A percentile compares a stretch with the other conserved stretches of the same genome.
These are phyloP conservation scores for Rhynchospora tenuis DNA, from an alignment of 176 grass and related monocot species.

Conservation along the genomic window DNA sequence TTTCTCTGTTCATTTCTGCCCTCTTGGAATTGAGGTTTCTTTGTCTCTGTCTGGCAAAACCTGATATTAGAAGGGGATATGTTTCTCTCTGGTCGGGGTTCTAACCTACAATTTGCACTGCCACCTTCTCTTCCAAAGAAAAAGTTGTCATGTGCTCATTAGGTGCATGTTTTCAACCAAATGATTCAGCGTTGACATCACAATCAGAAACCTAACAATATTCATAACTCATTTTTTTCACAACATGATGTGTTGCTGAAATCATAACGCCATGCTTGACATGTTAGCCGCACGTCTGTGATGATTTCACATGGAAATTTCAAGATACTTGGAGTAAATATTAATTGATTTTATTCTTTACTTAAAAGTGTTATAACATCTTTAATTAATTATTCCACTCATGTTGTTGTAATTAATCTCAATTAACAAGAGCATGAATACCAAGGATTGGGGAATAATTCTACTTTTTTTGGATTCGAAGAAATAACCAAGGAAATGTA, in stretches of 20 bases:
- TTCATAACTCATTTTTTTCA: not conserved
- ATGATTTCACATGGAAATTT: not conserved
- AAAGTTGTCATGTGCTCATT: not conserved
- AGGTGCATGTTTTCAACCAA: slow-evolving; percentile 8
- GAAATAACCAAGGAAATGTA: not conserved
- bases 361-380: not conserved
- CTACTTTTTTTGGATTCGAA: not conserved
- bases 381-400: not conserved
- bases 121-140: not conserved
- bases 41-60: not conserved
- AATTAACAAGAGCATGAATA: not conserved
- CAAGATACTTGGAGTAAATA: not conserved
- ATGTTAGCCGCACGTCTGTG: not conserved
- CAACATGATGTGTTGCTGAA: not conserved
- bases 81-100: slow-evolving; percentile 15
- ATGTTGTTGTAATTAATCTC: not conserved
- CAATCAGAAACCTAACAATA: not conserved
- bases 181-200: not conserved
- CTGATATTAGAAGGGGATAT: not conserved
- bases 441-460: not conserved
- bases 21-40: slow-evolving; percentile 1
- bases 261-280: not conserved
- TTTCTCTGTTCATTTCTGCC: not conserved
- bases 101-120: slow-evolving; percentile 1
- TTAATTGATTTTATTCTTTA: not conserved